Evolutionary conservation across 352 stramenopile genomes (phyloP).

Genomic region (Globisporangium parvum): DNA sequence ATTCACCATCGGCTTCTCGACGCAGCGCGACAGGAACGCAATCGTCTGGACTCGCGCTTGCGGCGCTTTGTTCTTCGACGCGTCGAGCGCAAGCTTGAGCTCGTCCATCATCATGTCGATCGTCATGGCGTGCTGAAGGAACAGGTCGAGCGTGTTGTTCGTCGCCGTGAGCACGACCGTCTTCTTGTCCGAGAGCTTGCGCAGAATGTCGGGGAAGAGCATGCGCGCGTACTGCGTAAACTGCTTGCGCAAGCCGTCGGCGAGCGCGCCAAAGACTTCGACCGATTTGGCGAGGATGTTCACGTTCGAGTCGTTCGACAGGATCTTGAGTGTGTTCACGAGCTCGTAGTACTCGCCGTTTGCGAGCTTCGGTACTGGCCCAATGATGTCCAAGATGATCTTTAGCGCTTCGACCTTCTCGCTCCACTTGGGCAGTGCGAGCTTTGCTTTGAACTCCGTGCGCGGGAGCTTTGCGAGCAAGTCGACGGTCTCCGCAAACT

Average conservation of each 20-base stretch:
- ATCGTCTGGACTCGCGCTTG: constrained; percentile 73
- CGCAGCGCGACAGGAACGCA: constrained; percentile 53
- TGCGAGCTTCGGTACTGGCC: constrained; percentile 76
- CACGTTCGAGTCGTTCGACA: constrained; percentile 82
- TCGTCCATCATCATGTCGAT: constrained; percentile 89
- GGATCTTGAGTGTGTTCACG: constrained; percentile 72
- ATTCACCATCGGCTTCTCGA: constrained; percentile 69
- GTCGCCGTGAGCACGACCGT: constrained; percentile 71
- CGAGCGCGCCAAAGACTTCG: constrained; percentile 71
- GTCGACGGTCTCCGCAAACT: constrained; percentile 84
- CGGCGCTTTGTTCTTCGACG: constrained; percentile 78
- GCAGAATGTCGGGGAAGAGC: constrained; percentile 75
- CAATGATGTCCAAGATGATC: constrained; percentile 80
- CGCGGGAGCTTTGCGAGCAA: constrained; percentile 73
- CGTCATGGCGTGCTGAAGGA: constrained; percentile 73
- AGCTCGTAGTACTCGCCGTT: constrained; percentile 86
- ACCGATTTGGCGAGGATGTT: constrained; percentile 85
- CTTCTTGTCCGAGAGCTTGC: constrained; percentile 88
- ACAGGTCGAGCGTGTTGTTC: constrained; percentile 80
- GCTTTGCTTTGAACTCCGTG: constrained; percentile 74
- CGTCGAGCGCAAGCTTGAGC: constrained; percentile 58
- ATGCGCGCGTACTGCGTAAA: constrained; percentile 71
- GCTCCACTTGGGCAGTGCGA: constrained; percentile 79
- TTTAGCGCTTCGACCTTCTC: constrained; percentile 83
- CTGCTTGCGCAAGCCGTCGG: constrained; percentile 75